phyloP scores from a whole-genome alignment of 495 filamentous ascomycete genomes.

The Sordaria brevicollis region DNA sequence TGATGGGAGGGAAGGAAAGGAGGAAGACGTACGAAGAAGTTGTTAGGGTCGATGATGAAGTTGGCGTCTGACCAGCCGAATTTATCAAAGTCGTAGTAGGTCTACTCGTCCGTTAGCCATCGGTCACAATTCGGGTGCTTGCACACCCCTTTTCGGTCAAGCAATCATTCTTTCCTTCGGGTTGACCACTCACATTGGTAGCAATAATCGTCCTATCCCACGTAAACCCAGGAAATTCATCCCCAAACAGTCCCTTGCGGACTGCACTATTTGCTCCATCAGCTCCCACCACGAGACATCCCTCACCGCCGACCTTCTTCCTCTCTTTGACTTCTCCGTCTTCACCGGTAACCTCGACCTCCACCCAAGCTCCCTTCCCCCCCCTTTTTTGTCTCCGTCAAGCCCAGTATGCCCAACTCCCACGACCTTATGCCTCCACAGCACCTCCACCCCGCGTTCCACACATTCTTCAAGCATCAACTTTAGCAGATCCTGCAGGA shows the following conservation, averaged over 20 bases:
- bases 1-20: not conserved
- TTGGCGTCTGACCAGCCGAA: conserved; percentile 42
- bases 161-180: not conserved
- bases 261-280: conserved; percentile 50
- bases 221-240: conserved; percentile 50
- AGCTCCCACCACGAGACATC: conserved; percentile 42
- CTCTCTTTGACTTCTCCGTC: conserved; percentile 12
- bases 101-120: not conserved
- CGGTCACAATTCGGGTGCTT: too few species aligned
- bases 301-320: conserved; percentile 35
- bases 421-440: conserved; percentile 40
- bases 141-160: not conserved
- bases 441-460: conserved; percentile 30
- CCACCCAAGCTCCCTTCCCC: conserved; percentile 37
- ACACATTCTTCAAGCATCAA: conserved; percentile 39
- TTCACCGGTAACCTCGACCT: conserved; percentile 31
- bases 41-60: conserved; percentile 47
- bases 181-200: conserved; percentile 40
- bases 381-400: conserved; percentile 11
- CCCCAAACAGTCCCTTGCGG: conserved; percentile 44
- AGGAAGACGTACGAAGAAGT: conserved; percentile 17
- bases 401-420: conserved; percentile 31
- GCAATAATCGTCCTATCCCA: conserved; percentile 50
- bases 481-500: conserved; percentile 27
- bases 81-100: conserved; percentile 45